A percentile compares a stretch with the other conserved stretches of the same genome.
Evolutionary conservation across 805 yeast genomes (phyloP).

Genomic region (Ogataea paradorogensis): DNA sequence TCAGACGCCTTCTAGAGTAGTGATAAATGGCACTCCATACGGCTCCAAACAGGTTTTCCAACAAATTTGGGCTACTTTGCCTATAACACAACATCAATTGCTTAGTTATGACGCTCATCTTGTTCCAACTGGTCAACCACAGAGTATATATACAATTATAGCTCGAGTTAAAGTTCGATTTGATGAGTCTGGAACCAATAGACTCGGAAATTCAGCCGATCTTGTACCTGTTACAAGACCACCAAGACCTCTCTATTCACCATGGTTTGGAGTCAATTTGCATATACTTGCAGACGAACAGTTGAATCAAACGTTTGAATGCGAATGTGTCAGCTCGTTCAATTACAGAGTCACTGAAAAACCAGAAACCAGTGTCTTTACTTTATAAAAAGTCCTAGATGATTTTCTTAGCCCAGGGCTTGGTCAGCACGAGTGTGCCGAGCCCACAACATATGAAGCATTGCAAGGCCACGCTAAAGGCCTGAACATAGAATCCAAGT

Average conservation of each 20-base stretch:
- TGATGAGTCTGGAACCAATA: slow-evolving; percentile 71
- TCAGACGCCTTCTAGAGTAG: slow-evolving; percentile 49
- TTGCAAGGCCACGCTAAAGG: slow-evolving; percentile 12
- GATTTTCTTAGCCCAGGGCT: slow-evolving; percentile 17
- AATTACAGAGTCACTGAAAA: slow-evolving; percentile 64
- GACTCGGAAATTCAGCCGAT: slow-evolving; percentile 63
- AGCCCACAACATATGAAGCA: slow-evolving; percentile 16
- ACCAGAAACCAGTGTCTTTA: slow-evolving; percentile 49
- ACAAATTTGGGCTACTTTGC: slow-evolving; percentile 54
- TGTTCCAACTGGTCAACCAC: slow-evolving; percentile 41
- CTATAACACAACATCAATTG: slow-evolving; percentile 58
- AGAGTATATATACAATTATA: slow-evolving; percentile 38
- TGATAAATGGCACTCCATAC: slow-evolving; percentile 58
- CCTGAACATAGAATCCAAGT: slow-evolving; percentile 19
- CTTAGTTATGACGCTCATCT: slow-evolving; percentile 66
- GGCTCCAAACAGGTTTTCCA: slow-evolving; percentile 52
- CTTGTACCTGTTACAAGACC: slow-evolving; percentile 33
- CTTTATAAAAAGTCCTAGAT: slow-evolving; percentile 10
- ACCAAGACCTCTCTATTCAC: slow-evolving; percentile 59
- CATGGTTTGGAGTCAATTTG: slow-evolving; percentile 66
- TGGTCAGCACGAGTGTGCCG: slow-evolving; percentile 10
- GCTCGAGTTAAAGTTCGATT: slow-evolving; percentile 59
- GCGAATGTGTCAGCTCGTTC: slow-evolving; percentile 54
- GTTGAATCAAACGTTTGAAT: slow-evolving; percentile 34
- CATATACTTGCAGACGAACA: slow-evolving; percentile 58